Percentiles rank a stretch among this genome's conserved stretches.
These are phyloP conservation scores for Moesziomyces globuligerus DNA, from an alignment of 1,284 basidiomycete genomes.

Conservation along the genomic window DNA sequence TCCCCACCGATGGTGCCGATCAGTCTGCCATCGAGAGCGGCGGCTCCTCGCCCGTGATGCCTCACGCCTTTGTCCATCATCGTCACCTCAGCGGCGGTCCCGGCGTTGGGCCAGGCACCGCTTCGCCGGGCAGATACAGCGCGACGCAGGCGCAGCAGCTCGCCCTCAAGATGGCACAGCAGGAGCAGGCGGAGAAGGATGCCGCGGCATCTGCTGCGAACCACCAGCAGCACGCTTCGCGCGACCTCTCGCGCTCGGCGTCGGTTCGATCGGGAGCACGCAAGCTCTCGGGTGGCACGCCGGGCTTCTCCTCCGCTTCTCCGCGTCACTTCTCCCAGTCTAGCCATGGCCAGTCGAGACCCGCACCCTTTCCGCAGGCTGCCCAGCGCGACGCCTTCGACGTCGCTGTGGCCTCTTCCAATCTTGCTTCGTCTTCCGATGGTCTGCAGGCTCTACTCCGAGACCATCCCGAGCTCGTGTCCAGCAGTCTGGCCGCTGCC, in stretches of 20 bases:
- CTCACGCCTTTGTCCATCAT: constrained; percentile 73
- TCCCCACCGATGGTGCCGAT: constrained; percentile 10
- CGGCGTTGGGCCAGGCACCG: constrained; percentile 45
- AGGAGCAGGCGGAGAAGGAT: constrained; percentile 29
- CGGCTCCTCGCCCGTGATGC: constrained; percentile 32
- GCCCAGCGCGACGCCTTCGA: constrained; percentile 54
- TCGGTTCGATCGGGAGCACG: constrained; percentile 26
- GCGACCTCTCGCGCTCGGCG: constrained; percentile 25
- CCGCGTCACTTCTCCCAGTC: constrained; percentile 47
- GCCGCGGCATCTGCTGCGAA: constrained; percentile 4
- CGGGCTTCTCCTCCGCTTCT: constrained; percentile 40
- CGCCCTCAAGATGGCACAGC: constrained; percentile 30
- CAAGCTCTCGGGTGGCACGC: constrained; percentile 25
- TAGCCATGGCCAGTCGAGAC: constrained; percentile 38
- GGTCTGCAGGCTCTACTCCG: constrained; percentile 64
- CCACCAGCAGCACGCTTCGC: constrained; percentile 8
- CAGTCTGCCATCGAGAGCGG: constrained; percentile 34
- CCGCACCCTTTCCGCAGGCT: constrained; percentile 52
- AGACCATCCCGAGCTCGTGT: constrained; percentile 65
- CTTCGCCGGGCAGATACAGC: constrained; percentile 40
- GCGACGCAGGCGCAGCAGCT: constrained; percentile 42
- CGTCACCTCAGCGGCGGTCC: constrained; percentile 71
- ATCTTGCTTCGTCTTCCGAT: constrained; percentile 55
- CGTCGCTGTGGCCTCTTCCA: constrained; percentile 55
- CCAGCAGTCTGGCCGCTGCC: constrained; percentile 55